Evolutionary conservation across 176 grass and related monocot species (phyloP).

Genomic region (Oryza meridionalis): DNA sequence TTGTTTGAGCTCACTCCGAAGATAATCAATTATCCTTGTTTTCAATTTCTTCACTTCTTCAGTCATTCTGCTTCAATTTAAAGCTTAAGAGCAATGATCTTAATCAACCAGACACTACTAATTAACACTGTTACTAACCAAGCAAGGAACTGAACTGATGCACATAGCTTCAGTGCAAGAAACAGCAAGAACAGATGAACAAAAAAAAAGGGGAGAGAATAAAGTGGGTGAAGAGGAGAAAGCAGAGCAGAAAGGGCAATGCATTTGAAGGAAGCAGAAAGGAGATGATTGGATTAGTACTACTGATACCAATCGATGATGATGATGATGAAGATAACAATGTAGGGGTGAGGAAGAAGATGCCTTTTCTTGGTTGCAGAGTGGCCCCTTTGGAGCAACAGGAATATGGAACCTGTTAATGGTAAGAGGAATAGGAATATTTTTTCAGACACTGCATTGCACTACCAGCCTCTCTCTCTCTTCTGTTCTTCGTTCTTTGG

Average conservation of each 20-base stretch:
- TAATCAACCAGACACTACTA: neutral
- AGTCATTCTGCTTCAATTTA: neutral
- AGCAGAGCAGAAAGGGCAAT: slow-evolving; percentile 41
- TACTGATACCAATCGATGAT: slow-evolving; percentile 11
- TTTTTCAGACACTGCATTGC: neutral
- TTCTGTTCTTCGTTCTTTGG: neutral
- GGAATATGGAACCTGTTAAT: slow-evolving; percentile 46
- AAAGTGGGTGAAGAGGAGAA: neutral
- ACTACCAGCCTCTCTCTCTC: neutral
- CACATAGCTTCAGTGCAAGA: slow-evolving; percentile 38
- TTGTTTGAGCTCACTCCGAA: slow-evolving; percentile 28
- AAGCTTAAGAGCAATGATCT: neutral
- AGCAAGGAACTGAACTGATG: slow-evolving; percentile 20
- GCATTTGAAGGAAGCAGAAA: slow-evolving; percentile 38
- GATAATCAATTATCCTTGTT: neutral
- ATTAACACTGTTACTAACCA: neutral
- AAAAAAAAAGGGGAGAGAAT: slow-evolving; percentile 3
- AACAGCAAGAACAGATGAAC: slow-evolving; percentile 35
- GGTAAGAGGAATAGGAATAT: slow-evolving; percentile 40
- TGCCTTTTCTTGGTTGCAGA: slow-evolving; percentile 42
- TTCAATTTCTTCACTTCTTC: neutral
- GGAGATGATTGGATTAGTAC: slow-evolving; percentile 35
- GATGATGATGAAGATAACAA: neutral
- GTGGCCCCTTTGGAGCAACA: neutral
- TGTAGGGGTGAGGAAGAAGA: slow-evolving; percentile 30